Evolutionary conservation across 768 basidiomycete genomes (phyloP).

Genomic region (Serendipita sp.): DNA sequence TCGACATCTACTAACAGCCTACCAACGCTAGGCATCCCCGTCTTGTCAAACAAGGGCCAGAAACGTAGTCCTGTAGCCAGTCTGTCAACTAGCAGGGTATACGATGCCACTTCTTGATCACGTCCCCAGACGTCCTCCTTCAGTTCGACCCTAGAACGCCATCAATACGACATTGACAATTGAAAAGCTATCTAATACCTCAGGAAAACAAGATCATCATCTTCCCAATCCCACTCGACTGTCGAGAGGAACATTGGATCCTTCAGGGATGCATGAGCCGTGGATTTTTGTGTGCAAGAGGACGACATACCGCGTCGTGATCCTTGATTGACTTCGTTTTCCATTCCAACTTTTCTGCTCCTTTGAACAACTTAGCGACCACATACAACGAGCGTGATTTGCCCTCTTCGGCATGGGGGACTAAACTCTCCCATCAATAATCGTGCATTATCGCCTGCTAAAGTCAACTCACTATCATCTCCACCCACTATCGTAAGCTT

Average conservation of each 20-base stretch:
- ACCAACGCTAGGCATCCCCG: conserved; percentile 26
- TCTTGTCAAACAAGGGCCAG: conserved; percentile 32
- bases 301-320: conserved; percentile 12
- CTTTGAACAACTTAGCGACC: conserved; percentile 29
- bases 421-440: conserved; percentile 16
- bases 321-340: conserved; percentile 26
- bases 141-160: not conserved
- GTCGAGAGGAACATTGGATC: conserved; percentile 25
- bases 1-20: conserved; percentile 19
- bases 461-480: not conserved
- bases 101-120: conserved; percentile 6
- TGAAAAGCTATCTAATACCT: conserved; percentile 21
- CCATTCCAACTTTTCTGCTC: conserved; percentile 26
- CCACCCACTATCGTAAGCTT: not conserved
- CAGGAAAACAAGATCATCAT: conserved; percentile 37
- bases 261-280: conserved; percentile 17
- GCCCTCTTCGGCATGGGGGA: conserved; percentile 26
- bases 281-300: not conserved
- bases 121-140: conserved; percentile 8
- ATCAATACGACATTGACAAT: conserved; percentile 16
- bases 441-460: conserved; percentile 10
- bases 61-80: conserved; percentile 34
- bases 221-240: conserved; percentile 34
- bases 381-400: conserved; percentile 26
- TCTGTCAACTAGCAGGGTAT: conserved; percentile 31